Conservation (phyloP, 768 basidiomycete species). For the Russula vinacea region DNA sequence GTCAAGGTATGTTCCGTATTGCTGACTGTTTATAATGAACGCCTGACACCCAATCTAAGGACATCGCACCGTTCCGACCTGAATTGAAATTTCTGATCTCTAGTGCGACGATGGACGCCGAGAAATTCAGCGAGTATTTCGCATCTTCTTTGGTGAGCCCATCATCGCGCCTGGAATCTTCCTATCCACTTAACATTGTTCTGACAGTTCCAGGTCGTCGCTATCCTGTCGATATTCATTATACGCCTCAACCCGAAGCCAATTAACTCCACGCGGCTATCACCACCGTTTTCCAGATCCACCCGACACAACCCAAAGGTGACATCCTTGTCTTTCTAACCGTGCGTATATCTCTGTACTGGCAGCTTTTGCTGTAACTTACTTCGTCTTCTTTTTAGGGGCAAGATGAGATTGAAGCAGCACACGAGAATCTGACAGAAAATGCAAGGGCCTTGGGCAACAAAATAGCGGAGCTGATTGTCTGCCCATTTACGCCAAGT, state of each 20-base stretch:
- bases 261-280: constrained; percentile 98
- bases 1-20: constrained; percentile 76
- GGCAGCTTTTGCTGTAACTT: constrained; percentile 2
- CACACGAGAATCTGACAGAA: constrained; percentile 93
- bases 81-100: constrained; percentile 92
- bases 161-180: background rate
- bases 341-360: constrained; percentile 43
- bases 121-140: constrained; percentile 97
- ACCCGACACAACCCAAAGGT: constrained; percentile 96
- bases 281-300: constrained; percentile 98
- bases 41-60: constrained; percentile 49
- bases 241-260: constrained; percentile 98
- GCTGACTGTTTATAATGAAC: constrained; percentile 22
- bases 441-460: constrained; percentile 93
- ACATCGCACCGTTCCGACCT: constrained; percentile 94
- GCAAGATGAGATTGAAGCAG: constrained; percentile 98
- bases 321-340: constrained; percentile 98
- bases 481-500: constrained; percentile 97
- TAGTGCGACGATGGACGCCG: constrained; percentile 94
- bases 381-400: constrained; percentile 51
- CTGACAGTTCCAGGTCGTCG: constrained; percentile 86
- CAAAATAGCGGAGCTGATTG: constrained; percentile 89
- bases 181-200: background rate
- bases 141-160: constrained; percentile 81
- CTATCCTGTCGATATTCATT: constrained; percentile 97